A percentile compares a stretch with the other conserved stretches of the same genome.
These are phyloP conservation scores for Entelexis sorbosivorans DNA, from an alignment of 1,139 yeast genomes.

Conservation along the genomic window DNA sequence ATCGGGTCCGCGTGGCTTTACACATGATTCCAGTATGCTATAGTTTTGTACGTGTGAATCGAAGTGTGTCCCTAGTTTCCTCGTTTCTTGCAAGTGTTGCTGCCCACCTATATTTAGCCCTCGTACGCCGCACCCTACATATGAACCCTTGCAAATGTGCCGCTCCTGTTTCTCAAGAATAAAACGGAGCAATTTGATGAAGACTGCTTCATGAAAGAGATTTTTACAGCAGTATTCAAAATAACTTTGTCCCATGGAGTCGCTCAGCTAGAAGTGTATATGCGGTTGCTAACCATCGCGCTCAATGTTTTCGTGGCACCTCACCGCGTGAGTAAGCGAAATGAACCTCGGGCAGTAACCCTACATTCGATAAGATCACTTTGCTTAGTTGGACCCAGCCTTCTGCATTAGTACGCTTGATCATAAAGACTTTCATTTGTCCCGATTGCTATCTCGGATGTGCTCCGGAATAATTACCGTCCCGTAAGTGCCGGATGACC, in stretches of 20 bases:
- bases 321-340: too few species aligned
- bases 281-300: too few species aligned
- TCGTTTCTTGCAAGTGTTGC: neutral
- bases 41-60: neutral
- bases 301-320: too few species aligned
- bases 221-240: too few species aligned
- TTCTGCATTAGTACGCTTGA: neutral
- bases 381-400: neutral
- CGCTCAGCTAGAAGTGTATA: too few species aligned
- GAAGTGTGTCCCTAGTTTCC: neutral
- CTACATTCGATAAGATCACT: slow-evolving; percentile 1
- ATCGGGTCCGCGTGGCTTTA: too few species aligned
- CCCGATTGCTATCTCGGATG: neutral
- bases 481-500: neutral
- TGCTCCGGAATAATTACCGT: neutral
- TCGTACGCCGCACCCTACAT: neutral
- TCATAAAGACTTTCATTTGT: neutral
- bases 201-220: too few species aligned
- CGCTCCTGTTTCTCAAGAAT: neutral
- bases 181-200: neutral
- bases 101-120: slow-evolving; percentile 1
- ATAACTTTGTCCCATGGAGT: too few species aligned
- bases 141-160: neutral
- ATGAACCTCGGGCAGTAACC: neutral
- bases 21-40: neutral